These are phyloP conservation scores for Agrocybe pediades DNA, from an alignment of 768 basidiomycete genomes.

Conservation along the genomic window DNA sequence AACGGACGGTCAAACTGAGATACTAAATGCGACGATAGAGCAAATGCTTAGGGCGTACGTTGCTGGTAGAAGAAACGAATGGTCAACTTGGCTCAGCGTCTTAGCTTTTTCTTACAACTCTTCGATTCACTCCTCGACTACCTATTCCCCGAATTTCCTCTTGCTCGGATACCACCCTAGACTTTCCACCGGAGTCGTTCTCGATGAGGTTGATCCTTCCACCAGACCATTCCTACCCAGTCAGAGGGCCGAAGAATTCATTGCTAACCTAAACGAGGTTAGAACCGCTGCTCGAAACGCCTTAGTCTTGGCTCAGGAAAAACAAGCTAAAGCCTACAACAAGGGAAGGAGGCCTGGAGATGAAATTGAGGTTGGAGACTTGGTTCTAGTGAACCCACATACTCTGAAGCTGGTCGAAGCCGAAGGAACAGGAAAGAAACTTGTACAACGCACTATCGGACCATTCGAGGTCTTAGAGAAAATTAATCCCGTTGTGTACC, in stretches of 20 bases:
- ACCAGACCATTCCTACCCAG: not conserved
- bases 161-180: constrained; percentile 28
- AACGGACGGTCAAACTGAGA: no score
- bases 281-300: not conserved
- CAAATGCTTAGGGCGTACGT: no score
- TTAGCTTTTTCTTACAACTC: no score
- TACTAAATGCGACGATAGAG: no score
- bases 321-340: constrained; percentile 13
- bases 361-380: constrained; percentile 13
- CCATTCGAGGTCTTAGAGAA: constrained; percentile 27
- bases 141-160: constrained; percentile 24
- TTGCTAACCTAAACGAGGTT: not conserved
- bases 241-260: not conserved
- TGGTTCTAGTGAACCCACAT: constrained; percentile 27
- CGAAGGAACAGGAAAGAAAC: constrained; percentile 23
- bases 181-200: not conserved
- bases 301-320: constrained; percentile 1
- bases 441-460: constrained; percentile 21
- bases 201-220: not conserved
- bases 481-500: constrained; percentile 24
- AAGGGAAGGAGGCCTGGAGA: not conserved
- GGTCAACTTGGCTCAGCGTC: no score
- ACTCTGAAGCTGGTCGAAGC: constrained; percentile 22
- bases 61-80: no score
- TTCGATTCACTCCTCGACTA: constrained; percentile 24